These are phyloP conservation scores for Trametes punicea DNA, from an alignment of 768 basidiomycete species.

Conservation along the genomic window DNA sequence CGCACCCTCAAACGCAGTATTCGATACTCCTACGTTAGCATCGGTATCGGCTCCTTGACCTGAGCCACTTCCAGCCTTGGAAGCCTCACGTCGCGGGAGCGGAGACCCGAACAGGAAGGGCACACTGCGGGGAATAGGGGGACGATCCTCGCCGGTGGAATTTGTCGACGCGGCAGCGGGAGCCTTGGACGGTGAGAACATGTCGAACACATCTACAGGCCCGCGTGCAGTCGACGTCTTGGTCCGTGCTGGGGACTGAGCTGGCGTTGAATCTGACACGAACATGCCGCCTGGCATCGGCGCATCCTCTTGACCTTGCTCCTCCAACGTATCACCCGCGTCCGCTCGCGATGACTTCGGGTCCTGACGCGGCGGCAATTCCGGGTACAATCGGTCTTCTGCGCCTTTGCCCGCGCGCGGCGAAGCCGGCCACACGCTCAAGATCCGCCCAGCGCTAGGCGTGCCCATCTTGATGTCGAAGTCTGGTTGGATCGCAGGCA, in stretches of 20 bases:
- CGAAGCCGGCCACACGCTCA: slow-evolving; percentile 42
- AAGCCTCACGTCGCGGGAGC: slow-evolving; percentile 47
- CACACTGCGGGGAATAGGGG: slow-evolving; percentile 30
- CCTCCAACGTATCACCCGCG: background rate
- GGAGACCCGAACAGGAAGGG: slow-evolving; percentile 82
- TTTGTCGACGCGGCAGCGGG: background rate
- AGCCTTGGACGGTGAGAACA: slow-evolving; percentile 40
- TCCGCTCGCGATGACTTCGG: slow-evolving; percentile 17
- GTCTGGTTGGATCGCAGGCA: slow-evolving; percentile 61
- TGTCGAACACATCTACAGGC: slow-evolving; percentile 35
- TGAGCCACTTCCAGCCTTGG: background rate
- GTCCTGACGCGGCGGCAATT: slow-evolving; percentile 35
- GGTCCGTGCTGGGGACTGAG: background rate
- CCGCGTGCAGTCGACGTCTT: slow-evolving; percentile 30
- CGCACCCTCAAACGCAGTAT: slow-evolving; percentile 62
- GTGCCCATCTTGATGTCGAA: slow-evolving; percentile 67
- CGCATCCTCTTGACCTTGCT: slow-evolving; percentile 19
- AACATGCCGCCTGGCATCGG: slow-evolving; percentile 38
- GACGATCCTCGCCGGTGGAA: background rate
- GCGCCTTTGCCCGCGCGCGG: slow-evolving; percentile 26
- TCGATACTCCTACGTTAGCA: slow-evolving; percentile 39
- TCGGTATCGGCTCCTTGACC: too few species aligned
- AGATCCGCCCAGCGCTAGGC: slow-evolving; percentile 34
- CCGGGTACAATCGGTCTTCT: slow-evolving; percentile 37
- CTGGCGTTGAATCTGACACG: slow-evolving; percentile 15